These are phyloP conservation scores for Phytopythium sindhum DNA, from an alignment of 352 stramenopile genomes.

Conservation along the genomic window DNA sequence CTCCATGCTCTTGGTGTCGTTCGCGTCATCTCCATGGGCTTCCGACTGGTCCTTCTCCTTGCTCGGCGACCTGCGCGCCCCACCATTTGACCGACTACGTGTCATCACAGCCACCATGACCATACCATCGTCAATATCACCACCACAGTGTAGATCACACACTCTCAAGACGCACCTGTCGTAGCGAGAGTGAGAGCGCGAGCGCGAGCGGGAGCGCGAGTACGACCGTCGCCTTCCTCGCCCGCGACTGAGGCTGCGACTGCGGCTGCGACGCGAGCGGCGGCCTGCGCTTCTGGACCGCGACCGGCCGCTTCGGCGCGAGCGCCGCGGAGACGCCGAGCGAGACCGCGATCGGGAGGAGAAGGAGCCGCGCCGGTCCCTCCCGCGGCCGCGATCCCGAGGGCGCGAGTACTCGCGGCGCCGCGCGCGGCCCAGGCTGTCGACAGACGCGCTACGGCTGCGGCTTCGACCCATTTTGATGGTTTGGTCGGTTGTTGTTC, in stretches of 20 bases:
- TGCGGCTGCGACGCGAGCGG: conserved; percentile 12
- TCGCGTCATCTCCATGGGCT: background rate
- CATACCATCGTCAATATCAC: background rate
- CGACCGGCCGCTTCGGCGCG: conserved; percentile 24
- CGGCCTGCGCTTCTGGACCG: conserved; percentile 26
- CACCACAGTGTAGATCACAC: too few relatives aligned
- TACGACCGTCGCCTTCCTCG: conserved; percentile 21
- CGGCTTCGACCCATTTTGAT: conserved; percentile 18
- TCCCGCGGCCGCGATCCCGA: conserved; percentile 10
- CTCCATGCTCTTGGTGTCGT: conserved; percentile 6
- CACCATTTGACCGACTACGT: background rate
- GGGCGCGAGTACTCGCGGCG: conserved; percentile 13
- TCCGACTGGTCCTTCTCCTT: background rate
- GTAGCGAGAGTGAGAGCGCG: conserved; percentile 10
- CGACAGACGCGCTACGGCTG: conserved; percentile 56
- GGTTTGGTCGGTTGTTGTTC: background rate
- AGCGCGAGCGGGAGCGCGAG: conserved; percentile 18
- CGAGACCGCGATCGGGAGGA: conserved; percentile 26
- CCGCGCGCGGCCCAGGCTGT: conserved; percentile 52
- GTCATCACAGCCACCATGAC: background rate
- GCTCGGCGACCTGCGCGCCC: conserved; percentile 10
- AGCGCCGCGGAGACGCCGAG: conserved; percentile 22
- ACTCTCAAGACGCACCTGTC: conserved; percentile 4
- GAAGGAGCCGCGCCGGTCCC: conserved; percentile 13
- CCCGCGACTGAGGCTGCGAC: conserved; percentile 23